Conservation (phyloP, 345 rosid species). For the Eucalyptus sp. region DNA sequence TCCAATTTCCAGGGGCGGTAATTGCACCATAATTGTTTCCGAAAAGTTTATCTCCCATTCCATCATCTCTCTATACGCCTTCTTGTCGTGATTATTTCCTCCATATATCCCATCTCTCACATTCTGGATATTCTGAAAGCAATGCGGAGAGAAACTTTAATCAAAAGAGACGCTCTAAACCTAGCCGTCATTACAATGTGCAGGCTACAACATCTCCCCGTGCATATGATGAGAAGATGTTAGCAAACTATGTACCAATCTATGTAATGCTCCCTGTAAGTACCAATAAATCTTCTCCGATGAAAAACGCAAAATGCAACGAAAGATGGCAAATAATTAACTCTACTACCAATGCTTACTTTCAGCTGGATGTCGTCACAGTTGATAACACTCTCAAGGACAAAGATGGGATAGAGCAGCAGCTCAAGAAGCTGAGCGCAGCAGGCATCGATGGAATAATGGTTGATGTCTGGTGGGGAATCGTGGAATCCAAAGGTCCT, state of each 20-base stretch:
- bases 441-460: constrained; percentile 74
- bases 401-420: constrained; percentile 21
- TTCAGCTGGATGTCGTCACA: constrained; percentile 54
- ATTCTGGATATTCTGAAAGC: not conserved
- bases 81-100: not conserved
- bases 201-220: constrained; percentile 16
- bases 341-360: not conserved
- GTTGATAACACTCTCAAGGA: constrained; percentile 40
- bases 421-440: constrained; percentile 50
- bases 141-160: not conserved
- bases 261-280: constrained; percentile 90
- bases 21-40: not conserved
- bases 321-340: not conserved
- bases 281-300: not conserved
- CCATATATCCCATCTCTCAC: not conserved
- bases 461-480: constrained; percentile 91
- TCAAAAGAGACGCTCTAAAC: not conserved
- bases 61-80: not conserved
- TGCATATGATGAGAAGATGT: constrained; percentile 23
- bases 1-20: not conserved
- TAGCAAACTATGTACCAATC: constrained; percentile 63
- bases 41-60: not conserved
- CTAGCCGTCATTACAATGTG: not conserved
- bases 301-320: not conserved
- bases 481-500: constrained; percentile 53